A percentile compares a stretch with the other conserved stretches of the same genome.
Conservation (phyloP, 139 green algal genomes). For the Closterium sp. region DNA sequence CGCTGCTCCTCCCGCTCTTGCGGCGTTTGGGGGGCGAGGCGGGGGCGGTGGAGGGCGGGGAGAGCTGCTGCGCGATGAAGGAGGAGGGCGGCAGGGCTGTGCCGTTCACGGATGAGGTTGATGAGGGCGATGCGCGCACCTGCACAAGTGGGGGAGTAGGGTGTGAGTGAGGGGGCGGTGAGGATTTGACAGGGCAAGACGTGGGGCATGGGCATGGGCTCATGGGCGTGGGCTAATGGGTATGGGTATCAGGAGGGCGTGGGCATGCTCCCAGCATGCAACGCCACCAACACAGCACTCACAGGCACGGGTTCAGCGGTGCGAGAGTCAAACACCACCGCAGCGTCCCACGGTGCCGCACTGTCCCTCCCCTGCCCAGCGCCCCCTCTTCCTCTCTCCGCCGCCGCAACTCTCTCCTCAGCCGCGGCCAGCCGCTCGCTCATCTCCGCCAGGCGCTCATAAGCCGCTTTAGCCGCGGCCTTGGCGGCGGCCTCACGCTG, state of each 20-base stretch:
- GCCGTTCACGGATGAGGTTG: neutral
- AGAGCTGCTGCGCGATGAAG: neutral
- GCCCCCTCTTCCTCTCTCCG: neutral
- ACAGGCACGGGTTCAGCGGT: neutral
- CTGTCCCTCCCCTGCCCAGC: neutral
- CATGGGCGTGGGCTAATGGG: neutral
- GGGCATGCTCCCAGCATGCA: neutral
- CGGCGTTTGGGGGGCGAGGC: neutral
- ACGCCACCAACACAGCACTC: neutral
- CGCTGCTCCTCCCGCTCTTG: neutral
- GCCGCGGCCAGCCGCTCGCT: neutral
- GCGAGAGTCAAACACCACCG: neutral
- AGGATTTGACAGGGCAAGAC: neutral
- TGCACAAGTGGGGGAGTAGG: neutral
- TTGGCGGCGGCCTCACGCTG: neutral
- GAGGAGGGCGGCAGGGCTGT: neutral
- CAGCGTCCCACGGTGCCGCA: neutral
- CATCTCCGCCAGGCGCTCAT: neutral
- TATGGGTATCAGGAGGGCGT: neutral
- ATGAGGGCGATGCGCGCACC: neutral
- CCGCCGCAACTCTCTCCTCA: neutral
- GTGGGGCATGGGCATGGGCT: neutral
- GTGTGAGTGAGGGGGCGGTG: neutral
- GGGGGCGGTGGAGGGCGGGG: neutral
- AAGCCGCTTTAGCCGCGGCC: neutral